These are phyloP conservation scores for Tetratostichococcus sp. DNA, from an alignment of 139 green algal genomes.

Conservation along the genomic window DNA sequence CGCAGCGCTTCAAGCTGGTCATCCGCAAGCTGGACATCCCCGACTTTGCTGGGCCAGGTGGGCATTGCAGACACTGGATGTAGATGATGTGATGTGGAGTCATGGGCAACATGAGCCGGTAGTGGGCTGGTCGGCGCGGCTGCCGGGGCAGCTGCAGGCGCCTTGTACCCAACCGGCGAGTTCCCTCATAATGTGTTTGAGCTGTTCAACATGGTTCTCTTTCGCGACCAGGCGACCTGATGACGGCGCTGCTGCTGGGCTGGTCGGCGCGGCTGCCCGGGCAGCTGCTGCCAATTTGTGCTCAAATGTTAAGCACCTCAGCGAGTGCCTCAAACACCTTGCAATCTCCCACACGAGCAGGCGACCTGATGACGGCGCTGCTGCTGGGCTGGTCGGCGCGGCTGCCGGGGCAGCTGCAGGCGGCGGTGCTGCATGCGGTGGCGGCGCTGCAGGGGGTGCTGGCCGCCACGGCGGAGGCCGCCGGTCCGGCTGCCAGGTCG, in stretches of 20 bases:
- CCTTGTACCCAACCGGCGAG: too few relatives aligned
- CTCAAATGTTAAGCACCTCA: not conserved
- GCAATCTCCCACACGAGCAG: too few relatives aligned
- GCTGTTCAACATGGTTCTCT: too few relatives aligned
- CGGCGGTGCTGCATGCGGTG: constrained; percentile 62
- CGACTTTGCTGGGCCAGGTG: constrained; percentile 83
- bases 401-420: constrained; percentile 47
- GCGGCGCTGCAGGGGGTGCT: constrained; percentile 64
- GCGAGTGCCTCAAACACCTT: not conserved
- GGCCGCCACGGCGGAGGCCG: constrained; percentile 28
- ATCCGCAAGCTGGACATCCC: constrained; percentile 49
- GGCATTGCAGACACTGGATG: not conserved
- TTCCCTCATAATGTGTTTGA: too few relatives aligned
- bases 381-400: constrained; percentile 60
- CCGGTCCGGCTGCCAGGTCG: not conserved
- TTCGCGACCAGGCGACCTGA: not conserved
- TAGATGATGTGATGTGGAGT: not conserved
- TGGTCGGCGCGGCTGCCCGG: too few relatives aligned
- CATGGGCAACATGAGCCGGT: too few relatives aligned
- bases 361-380: constrained; percentile 67
- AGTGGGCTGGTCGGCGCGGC: too few relatives aligned
- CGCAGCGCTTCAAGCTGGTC: constrained; percentile 11
- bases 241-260: constrained; percentile 33
- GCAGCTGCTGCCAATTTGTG: not conserved
- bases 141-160: too few relatives aligned